Percentiles rank a stretch among this genome's conserved stretches.
phyloP scores from a whole-genome alignment of 2,329 filamentous ascomycete species.

The Aspergillus nomiae region DNA sequence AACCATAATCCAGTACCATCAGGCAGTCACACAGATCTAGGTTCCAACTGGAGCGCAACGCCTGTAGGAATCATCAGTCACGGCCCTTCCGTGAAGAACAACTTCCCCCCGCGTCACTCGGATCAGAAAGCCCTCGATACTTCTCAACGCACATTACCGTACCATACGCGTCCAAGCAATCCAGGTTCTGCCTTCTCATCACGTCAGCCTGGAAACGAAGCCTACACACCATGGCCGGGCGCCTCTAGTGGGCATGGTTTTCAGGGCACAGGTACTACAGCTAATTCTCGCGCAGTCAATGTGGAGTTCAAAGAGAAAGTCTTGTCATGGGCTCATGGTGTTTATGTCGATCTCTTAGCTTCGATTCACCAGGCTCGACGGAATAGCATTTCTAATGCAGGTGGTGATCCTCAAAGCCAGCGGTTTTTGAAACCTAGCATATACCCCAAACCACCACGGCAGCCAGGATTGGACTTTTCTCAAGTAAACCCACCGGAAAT shows the following conservation, averaged over 20 bases:
- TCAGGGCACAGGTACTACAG: conserved; percentile 23
- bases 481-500: conserved; percentile 29
- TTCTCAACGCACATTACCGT: conserved; percentile 30
- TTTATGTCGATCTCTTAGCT: conserved; percentile 70
- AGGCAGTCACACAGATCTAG: conserved; percentile 27
- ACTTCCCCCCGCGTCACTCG: conserved; percentile 42
- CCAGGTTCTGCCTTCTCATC: conserved; percentile 22
- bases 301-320: conserved; percentile 68
- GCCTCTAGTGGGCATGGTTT: conserved; percentile 22
- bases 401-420: conserved; percentile 42
- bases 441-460: conserved; percentile 63
- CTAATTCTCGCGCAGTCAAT: conserved; percentile 35
- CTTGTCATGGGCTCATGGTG: conserved; percentile 68
- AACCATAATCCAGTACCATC: conserved; percentile 29
- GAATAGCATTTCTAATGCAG: conserved; percentile 51
- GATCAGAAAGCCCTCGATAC: conserved; percentile 34
- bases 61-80: conserved; percentile 28
- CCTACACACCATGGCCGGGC: conserved; percentile 29
- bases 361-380: conserved; percentile 60
- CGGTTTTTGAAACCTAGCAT: conserved; percentile 57
- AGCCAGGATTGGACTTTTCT: conserved; percentile 55
- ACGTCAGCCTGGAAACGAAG: conserved; percentile 24
- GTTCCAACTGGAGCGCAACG: conserved; percentile 35
- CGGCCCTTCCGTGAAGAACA: conserved; percentile 34
- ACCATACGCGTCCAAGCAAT: conserved; percentile 28